Evolutionary conservation across 306 rosid genomes (phyloP).

Genomic region (Nissolia schottii): DNA sequence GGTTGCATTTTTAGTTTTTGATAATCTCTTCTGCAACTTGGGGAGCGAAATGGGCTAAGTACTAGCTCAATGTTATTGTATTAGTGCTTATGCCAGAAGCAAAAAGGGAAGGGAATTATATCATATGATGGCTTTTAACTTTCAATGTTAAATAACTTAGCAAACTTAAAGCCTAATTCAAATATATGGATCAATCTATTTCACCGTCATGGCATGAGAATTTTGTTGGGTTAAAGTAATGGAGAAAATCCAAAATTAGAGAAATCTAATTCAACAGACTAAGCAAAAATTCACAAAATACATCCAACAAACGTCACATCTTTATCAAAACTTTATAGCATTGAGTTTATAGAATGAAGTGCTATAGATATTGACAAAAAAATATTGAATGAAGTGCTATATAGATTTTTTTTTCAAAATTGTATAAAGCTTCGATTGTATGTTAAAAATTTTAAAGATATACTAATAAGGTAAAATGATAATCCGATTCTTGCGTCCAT

Average conservation of each 20-base stretch:
- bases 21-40: background rate
- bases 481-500: background rate
- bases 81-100: conserved; percentile 23
- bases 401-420: too few relatives aligned
- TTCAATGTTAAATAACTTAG: conserved; percentile 8
- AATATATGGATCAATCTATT: background rate
- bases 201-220: too few relatives aligned
- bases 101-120: conserved; percentile 3
- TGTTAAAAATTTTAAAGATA: background rate
- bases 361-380: too few relatives aligned
- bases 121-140: conserved; percentile 9
- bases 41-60: background rate
- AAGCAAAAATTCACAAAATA: too few relatives aligned
- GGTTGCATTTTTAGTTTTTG: background rate
- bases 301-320: too few relatives aligned
- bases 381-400: background rate
- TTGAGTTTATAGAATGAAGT: too few relatives aligned
- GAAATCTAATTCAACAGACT: too few relatives aligned
- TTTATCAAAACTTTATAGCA: too few relatives aligned
- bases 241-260: too few relatives aligned
- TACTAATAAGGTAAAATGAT: background rate
- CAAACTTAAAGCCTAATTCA: conserved; percentile 4
- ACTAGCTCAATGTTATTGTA: background rate
- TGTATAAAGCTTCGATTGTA: background rate
- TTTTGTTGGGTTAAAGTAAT: too few relatives aligned